These are phyloP conservation scores for Metschnikowia peoriensis DNA, from an alignment of 805 yeast species.

Conservation along the genomic window DNA sequence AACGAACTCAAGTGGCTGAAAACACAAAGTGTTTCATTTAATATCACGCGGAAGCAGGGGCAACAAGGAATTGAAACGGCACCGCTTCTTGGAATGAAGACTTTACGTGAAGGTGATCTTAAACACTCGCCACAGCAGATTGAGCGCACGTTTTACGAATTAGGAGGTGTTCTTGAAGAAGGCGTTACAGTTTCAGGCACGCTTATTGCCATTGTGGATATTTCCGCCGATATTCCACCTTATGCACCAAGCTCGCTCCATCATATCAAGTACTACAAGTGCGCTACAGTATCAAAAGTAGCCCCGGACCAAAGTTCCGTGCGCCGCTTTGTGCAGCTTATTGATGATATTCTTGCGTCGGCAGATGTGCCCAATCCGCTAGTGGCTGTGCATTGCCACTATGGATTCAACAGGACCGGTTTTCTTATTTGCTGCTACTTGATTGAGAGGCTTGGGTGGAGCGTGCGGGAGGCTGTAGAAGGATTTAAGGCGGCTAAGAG, in stretches of 20 bases:
- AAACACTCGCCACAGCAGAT: constrained; percentile 56
- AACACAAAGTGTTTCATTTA: constrained; percentile 49
- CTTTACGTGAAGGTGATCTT: constrained; percentile 61
- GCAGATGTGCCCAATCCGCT: constrained; percentile 29
- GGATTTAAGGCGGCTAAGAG: constrained; percentile 56
- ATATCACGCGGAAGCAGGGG: constrained; percentile 28
- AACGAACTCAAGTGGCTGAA: constrained; percentile 71
- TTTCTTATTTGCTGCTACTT: constrained; percentile 68
- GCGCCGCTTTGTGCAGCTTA: constrained; percentile 50
- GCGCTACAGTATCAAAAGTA: constrained; percentile 75
- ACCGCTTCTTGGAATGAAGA: constrained; percentile 69
- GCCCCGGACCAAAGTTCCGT: constrained; percentile 66
- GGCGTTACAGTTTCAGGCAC: constrained; percentile 33
- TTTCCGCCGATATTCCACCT: constrained; percentile 68
- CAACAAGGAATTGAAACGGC: constrained; percentile 32
- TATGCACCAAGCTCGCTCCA: constrained; percentile 59
- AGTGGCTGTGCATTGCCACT: constrained; percentile 75
- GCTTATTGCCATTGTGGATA: constrained; percentile 62
- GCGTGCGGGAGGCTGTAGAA: constrained; percentile 60
- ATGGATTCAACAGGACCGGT: constrained; percentile 80
- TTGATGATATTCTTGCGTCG: constrained; percentile 43
- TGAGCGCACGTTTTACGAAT: constrained; percentile 44
- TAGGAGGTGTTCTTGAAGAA: constrained; percentile 4
- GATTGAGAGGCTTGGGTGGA: constrained; percentile 57
- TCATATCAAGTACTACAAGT: constrained; percentile 60